phyloP scores from a whole-genome alignment of 148 eudicot genomes.

The Vaccinium darrowii region DNA sequence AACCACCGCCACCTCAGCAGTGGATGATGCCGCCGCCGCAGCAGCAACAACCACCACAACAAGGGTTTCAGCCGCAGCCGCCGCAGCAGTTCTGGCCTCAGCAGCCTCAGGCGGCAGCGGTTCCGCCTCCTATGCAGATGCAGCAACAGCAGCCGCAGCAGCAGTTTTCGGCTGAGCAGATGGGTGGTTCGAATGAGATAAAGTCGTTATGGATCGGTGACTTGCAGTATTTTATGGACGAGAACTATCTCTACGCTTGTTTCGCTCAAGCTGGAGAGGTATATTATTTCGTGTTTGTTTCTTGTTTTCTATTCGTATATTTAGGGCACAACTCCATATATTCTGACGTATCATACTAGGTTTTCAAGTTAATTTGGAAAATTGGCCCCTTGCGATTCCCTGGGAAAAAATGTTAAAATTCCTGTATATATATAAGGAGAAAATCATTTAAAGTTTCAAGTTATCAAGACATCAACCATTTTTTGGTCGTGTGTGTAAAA shows the following conservation, averaged over 20 bases:
- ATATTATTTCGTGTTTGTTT: neutral
- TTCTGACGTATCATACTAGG: too few species aligned
- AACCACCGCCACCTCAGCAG: slow-evolving; percentile 35
- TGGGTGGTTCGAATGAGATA: slow-evolving; percentile 54
- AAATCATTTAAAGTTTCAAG: too few species aligned
- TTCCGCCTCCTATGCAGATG: slow-evolving; percentile 26
- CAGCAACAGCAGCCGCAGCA: slow-evolving; percentile 25
- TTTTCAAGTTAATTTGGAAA: too few species aligned
- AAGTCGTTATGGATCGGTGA: slow-evolving; percentile 94
- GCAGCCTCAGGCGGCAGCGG: slow-evolving; percentile 24
- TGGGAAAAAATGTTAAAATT: too few species aligned
- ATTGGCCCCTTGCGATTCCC: neutral
- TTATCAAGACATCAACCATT: too few species aligned
- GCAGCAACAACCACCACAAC: slow-evolving; percentile 17
- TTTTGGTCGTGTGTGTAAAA: too few species aligned
- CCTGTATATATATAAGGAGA: too few species aligned
- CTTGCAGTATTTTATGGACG: slow-evolving; percentile 96
- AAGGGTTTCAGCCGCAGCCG: slow-evolving; percentile 14
- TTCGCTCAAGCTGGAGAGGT: slow-evolving; percentile 83
- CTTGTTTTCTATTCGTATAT: neutral
- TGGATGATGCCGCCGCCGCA: slow-evolving; percentile 21
- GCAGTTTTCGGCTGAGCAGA: slow-evolving; percentile 32
- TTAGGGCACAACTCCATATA: neutral
- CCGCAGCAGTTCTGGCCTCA: slow-evolving; percentile 31
- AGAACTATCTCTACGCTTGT: slow-evolving; percentile 54